Conservation (phyloP, 306 rosid species). For the Pueraria montana region DNA sequence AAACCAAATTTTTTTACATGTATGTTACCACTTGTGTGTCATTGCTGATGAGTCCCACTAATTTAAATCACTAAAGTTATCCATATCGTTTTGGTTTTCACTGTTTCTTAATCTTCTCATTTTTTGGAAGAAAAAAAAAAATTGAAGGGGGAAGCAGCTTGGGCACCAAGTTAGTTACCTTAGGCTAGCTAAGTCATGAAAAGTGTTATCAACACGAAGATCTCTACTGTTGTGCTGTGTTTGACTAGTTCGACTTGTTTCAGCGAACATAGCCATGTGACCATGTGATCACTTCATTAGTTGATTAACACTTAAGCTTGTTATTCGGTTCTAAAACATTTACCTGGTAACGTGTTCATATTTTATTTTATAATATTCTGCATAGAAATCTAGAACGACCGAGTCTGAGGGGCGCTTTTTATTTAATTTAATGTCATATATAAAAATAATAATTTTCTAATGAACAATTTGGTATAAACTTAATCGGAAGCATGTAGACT, state of each 20-base stretch:
- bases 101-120: not conserved
- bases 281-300: slow-evolving; percentile 48
- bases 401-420: slow-evolving; percentile 39
- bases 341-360: slow-evolving; percentile 36
- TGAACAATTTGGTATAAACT: slow-evolving; percentile 39
- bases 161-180: slow-evolving; percentile 36
- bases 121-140: not conserved
- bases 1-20: slow-evolving; percentile 30
- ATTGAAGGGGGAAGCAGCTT: not conserved
- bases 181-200: not conserved
- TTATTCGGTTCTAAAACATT: slow-evolving; percentile 39
- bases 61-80: not conserved
- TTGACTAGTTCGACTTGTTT: slow-evolving; percentile 40
- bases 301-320: slow-evolving; percentile 1
- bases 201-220: not conserved
- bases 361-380: slow-evolving; percentile 42
- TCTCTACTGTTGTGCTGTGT: slow-evolving; percentile 12
- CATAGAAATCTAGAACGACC: slow-evolving; percentile 50
- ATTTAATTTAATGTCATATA: not conserved
- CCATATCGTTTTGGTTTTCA: slow-evolving; percentile 4
- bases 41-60: slow-evolving; percentile 15
- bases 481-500: slow-evolving; percentile 38
- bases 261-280: slow-evolving; percentile 54
- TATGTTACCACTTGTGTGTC: slow-evolving; percentile 26
- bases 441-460: not conserved